Conservation (phyloP, 352 stramenopile genomes). For the Phytopythium delawarense region DNA sequence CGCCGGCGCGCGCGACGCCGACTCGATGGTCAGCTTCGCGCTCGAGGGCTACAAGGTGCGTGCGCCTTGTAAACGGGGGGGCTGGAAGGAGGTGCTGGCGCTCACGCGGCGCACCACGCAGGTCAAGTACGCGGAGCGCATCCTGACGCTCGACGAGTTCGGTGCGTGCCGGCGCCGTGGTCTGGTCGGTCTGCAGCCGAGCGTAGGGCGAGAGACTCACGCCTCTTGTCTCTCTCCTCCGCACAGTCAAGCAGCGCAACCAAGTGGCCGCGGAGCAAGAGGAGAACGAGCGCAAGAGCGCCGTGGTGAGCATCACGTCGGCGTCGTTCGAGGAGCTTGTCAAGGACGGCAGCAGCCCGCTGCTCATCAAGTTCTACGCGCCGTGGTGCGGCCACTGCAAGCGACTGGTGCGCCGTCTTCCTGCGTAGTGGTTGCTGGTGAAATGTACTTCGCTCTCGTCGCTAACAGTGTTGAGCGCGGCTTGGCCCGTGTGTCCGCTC, state of each 20-base stretch:
- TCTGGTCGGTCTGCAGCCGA: neutral
- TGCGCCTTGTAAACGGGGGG: neutral
- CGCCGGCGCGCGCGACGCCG: slow-evolving; percentile 47
- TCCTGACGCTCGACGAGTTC: slow-evolving; percentile 58
- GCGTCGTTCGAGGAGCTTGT: slow-evolving; percentile 55
- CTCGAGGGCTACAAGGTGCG: slow-evolving; percentile 65
- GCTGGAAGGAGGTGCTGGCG: neutral
- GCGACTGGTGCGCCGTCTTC: slow-evolving; percentile 41
- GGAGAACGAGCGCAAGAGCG: slow-evolving; percentile 48
- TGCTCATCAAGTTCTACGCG: slow-evolving; percentile 83
- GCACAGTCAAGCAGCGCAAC: slow-evolving; percentile 28
- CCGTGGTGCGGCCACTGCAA: slow-evolving; percentile 82
- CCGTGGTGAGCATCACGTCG: slow-evolving; percentile 50
- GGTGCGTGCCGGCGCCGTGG: slow-evolving; percentile 17
- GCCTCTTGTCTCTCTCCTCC: neutral
- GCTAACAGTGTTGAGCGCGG: neutral
- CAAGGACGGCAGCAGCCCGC: slow-evolving; percentile 52
- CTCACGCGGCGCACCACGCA: slow-evolving; percentile 6
- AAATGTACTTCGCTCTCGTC: neutral
- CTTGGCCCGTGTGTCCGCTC: neutral
- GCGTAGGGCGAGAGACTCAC: neutral
- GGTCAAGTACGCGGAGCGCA: slow-evolving; percentile 41
- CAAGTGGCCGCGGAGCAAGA: slow-evolving; percentile 36
- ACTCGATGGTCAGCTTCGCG: slow-evolving; percentile 49
- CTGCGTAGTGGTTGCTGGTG: neutral